phyloP scores from a whole-genome alignment of 1,284 basidiomycete genomes.

The Apiotrichum sp. region DNA sequence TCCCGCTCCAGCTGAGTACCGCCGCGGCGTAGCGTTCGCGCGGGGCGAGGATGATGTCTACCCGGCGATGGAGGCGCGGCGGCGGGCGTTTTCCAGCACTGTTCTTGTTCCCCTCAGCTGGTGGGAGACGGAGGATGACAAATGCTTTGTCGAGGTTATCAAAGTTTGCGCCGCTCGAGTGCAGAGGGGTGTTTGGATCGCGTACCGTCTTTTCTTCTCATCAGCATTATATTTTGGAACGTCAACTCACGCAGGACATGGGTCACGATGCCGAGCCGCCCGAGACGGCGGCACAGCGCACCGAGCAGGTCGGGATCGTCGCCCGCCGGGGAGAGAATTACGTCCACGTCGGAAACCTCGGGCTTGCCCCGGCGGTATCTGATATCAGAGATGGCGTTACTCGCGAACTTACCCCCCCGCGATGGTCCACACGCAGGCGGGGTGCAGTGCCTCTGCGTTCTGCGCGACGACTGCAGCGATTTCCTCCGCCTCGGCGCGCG shows the following conservation, averaged over 20 bases:
- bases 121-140: constrained; percentile 35
- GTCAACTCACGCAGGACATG: constrained; percentile 42
- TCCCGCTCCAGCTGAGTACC: constrained; percentile 44
- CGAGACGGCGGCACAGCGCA: constrained; percentile 31
- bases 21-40: constrained; percentile 41
- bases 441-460: constrained; percentile 34
- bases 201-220: constrained; percentile 29
- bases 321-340: constrained; percentile 33
- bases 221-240: too few relatives aligned
- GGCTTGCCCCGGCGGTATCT: constrained; percentile 45
- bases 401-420: constrained; percentile 36
- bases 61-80: constrained; percentile 32
- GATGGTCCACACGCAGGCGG: constrained; percentile 38
- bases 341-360: constrained; percentile 40
- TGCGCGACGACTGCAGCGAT: constrained; percentile 38
- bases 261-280: constrained; percentile 36
- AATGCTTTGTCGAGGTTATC: constrained; percentile 48
- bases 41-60: constrained; percentile 44
- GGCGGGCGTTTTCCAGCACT: too few relatives aligned
- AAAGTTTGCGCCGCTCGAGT: constrained; percentile 36
- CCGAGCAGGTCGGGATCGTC: constrained; percentile 32
- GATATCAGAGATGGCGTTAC: neutral
- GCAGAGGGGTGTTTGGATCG: constrained; percentile 21
- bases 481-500: constrained; percentile 39
- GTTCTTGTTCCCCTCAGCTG: neutral